Evolutionary conservation across 2,329 filamentous ascomycete genomes (phyloP).

Genomic region (Fusarium haematococcum): DNA sequence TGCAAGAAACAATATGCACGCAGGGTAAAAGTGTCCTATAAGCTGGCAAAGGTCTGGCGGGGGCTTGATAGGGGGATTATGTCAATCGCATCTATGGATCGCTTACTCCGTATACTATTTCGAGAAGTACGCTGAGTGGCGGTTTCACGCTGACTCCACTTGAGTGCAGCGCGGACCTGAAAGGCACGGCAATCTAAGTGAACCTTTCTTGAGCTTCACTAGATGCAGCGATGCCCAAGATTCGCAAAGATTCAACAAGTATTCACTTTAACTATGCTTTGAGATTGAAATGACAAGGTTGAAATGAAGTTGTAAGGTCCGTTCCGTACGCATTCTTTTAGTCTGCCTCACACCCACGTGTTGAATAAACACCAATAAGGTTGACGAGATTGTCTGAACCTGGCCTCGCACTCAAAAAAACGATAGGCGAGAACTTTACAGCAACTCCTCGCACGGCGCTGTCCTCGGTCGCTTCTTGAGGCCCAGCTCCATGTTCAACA

Average conservation of each 20-base stretch:
- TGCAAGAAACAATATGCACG: background rate
- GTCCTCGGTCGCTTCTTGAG: background rate
- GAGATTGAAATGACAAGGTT: background rate
- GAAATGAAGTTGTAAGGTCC: background rate
- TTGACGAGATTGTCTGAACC: background rate
- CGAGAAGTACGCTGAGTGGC: background rate
- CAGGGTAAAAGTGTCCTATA: background rate
- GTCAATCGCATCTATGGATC: background rate
- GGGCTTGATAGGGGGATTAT: background rate
- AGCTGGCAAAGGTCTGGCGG: background rate
- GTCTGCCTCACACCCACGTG: background rate
- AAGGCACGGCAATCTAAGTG: background rate
- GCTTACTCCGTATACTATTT: background rate
- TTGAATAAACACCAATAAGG: background rate
- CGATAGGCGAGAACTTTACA: background rate
- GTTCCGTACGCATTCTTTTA: no score
- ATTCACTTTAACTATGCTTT: background rate
- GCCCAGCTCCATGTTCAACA: background rate
- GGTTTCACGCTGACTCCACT: slow-evolving; percentile 29
- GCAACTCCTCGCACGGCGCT: background rate
- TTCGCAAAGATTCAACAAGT: background rate
- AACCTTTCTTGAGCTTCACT: background rate
- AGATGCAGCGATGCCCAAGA: background rate
- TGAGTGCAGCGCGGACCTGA: background rate
- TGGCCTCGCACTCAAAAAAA: background rate